These are phyloP conservation scores for Candolleomyces aberdarensis DNA, from an alignment of 768 basidiomycete species.

Conservation along the genomic window DNA sequence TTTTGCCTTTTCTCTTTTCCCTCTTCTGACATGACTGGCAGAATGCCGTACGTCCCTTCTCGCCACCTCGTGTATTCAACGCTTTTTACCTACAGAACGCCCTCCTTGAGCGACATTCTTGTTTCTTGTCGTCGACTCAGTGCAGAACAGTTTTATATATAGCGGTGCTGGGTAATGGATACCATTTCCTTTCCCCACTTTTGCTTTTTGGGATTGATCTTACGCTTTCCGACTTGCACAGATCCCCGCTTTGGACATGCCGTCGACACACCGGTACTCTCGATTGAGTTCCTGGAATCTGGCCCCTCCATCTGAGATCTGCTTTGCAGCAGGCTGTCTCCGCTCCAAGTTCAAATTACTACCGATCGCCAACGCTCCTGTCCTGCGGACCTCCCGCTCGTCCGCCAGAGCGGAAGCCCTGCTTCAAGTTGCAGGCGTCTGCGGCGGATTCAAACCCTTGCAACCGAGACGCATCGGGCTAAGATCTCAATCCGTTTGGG, in stretches of 20 bases:
- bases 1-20: neutral
- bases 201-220: slow-evolving; percentile 1
- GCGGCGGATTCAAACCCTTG: slow-evolving; percentile 4
- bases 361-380: slow-evolving; percentile 7
- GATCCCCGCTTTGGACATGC: slow-evolving; percentile 6
- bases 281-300: slow-evolving; percentile 1
- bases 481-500: slow-evolving; percentile 8
- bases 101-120: neutral
- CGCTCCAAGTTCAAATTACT: slow-evolving; percentile 6
- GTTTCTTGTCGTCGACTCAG: neutral
- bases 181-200: neutral
- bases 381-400: slow-evolving; percentile 3
- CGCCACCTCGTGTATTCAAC: slow-evolving; percentile 10
- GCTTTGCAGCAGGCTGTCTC: neutral
- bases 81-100: neutral
- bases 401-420: slow-evolving; percentile 1
- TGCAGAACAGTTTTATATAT: neutral
- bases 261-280: neutral
- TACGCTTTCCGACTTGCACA: neutral
- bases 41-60: slow-evolving; percentile 4
- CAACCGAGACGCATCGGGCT: slow-evolving; percentile 23
- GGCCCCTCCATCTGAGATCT: slow-evolving; percentile 9
- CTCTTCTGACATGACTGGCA: slow-evolving; percentile 4
- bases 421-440: neutral
- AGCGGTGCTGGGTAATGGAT: neutral